phyloP scores from a whole-genome alignment of 129 eudicot species.

The Dittrichia graveolens region DNA sequence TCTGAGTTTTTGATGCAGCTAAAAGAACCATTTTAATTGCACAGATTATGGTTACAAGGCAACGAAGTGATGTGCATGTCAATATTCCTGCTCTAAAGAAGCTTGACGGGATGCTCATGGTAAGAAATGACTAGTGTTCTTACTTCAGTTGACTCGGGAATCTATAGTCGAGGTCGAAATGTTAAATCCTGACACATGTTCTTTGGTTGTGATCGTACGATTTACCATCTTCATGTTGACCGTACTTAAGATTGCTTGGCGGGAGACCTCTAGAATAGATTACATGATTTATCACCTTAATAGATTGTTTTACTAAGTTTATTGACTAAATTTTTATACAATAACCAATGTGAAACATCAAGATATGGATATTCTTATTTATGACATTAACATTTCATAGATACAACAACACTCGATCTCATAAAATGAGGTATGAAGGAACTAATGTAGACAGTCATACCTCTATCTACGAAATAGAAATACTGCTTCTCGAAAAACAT shows the following conservation, averaged over 20 bases:
- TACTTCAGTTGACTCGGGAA: background rate
- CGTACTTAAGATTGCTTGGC: too few species aligned
- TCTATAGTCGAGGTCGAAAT: too few species aligned
- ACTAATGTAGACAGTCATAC: too few species aligned
- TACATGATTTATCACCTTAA: too few species aligned
- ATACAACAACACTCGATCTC: background rate
- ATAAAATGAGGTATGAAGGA: too few species aligned
- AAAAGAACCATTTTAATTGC: slow-evolving; percentile 6
- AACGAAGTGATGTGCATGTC: slow-evolving; percentile 64
- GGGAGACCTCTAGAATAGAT: too few species aligned
- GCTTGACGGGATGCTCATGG: slow-evolving; percentile 91
- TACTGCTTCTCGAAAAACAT: background rate
- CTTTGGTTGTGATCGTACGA: too few species aligned
- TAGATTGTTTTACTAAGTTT: background rate
- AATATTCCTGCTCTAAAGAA: slow-evolving; percentile 78
- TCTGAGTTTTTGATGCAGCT: background rate
- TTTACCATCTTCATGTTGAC: too few species aligned
- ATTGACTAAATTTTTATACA: background rate
- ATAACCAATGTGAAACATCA: background rate
- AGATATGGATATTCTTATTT: background rate
- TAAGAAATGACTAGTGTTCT: slow-evolving; percentile 32
- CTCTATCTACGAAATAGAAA: too few species aligned
- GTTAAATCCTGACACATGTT: too few species aligned
- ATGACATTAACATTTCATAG: background rate
- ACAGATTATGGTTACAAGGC: slow-evolving; percentile 77